A percentile compares a stretch with the other conserved stretches of the same genome.
These are phyloP conservation scores for Picea abies DNA, from an alignment of 83 land plant genomes.

Conservation along the genomic window DNA sequence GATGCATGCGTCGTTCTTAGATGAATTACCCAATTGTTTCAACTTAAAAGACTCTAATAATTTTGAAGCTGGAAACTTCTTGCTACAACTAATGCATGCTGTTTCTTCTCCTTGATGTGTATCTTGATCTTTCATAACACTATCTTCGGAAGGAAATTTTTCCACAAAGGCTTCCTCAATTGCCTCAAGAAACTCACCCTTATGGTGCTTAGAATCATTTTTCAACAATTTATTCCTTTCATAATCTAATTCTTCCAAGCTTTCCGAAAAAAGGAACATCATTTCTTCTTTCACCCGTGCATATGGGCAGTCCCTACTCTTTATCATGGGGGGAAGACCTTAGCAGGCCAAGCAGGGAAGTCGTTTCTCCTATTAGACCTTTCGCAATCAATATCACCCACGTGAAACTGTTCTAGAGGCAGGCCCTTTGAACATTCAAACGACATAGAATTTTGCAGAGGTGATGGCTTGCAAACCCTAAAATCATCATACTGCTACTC, in stretches of 20 bases:
- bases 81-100: not conserved
- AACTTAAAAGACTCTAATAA: no score
- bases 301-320: conserved; percentile 27
- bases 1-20: no score
- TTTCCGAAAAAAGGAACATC: conserved; percentile 38
- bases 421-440: conserved; percentile 3
- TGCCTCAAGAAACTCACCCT: conserved; percentile 53
- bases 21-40: not conserved
- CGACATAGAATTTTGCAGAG: no score
- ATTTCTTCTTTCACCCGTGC: conserved; percentile 45
- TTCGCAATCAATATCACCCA: conserved; percentile 53
- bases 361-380: conserved; percentile 41
- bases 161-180: conserved; percentile 65
- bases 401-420: conserved; percentile 25
- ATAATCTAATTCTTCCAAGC: conserved; percentile 12
- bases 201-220: conserved; percentile 22
- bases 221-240: not conserved
- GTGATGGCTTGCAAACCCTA: no score
- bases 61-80: no score
- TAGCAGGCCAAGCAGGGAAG: conserved; percentile 41
- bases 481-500: no score
- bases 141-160: conserved; percentile 40
- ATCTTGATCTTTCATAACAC: no score
- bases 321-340: conserved; percentile 30
- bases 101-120: not conserved